These are phyloP conservation scores for Ustilago lituana DNA, from an alignment of 1,284 basidiomycete species.

Conservation along the genomic window DNA sequence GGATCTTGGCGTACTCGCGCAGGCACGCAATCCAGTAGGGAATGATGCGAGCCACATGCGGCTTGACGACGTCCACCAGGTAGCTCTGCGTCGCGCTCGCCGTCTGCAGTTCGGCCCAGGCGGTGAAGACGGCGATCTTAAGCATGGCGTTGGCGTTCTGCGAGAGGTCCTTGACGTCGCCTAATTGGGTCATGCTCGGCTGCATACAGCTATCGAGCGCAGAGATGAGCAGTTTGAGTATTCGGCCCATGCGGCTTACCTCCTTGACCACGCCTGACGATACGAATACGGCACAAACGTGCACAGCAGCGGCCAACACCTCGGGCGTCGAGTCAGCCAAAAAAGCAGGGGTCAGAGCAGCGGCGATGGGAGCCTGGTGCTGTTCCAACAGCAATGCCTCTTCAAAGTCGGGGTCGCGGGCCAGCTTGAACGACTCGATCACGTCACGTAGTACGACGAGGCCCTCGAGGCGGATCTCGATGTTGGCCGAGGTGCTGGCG, in stretches of 20 bases:
- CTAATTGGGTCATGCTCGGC: conserved; percentile 82
- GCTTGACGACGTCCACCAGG: conserved; percentile 82
- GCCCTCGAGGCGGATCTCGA: conserved; percentile 93
- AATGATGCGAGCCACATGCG: conserved; percentile 79
- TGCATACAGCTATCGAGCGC: conserved; percentile 80
- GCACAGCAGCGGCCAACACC: conserved; percentile 88
- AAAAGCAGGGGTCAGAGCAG: conserved; percentile 97
- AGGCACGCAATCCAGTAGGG: conserved; percentile 88
- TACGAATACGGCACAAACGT: conserved; percentile 94
- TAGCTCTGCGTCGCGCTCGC: conserved; percentile 80
- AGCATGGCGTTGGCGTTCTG: conserved; percentile 95
- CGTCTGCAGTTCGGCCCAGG: conserved; percentile 93
- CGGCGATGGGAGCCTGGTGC: conserved; percentile 96
- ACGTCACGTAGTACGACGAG: conserved; percentile 89
- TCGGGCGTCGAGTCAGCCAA: conserved; percentile 93
- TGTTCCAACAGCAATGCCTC: conserved; percentile 93
- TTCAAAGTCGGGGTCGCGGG: conserved; percentile 91
- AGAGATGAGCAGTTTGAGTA: conserved; percentile 80
- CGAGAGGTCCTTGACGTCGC: conserved; percentile 85
- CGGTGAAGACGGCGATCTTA: conserved; percentile 88
- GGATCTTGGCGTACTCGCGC: conserved; percentile 89
- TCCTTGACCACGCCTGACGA: conserved; percentile 95
- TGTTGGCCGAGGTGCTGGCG: conserved; percentile 92
- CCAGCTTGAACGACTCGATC: conserved; percentile 86
- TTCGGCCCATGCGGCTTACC: conserved; percentile 88